phyloP scores from a whole-genome alignment of 1,139 yeast species.

The Sugiyamaella japonica region DNA sequence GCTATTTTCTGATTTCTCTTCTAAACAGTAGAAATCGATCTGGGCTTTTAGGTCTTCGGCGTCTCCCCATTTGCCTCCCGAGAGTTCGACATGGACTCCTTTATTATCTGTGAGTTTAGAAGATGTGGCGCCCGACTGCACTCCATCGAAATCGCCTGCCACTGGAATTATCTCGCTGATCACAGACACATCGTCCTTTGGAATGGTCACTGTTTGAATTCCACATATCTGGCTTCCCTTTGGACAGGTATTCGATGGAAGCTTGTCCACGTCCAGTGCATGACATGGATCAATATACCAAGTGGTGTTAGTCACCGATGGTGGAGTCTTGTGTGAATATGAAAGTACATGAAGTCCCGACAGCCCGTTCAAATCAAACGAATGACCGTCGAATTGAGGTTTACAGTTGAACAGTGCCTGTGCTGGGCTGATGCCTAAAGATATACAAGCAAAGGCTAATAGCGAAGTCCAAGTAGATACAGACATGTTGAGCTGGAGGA shows the following conservation, averaged over 20 bases:
- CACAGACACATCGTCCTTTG: slow-evolving; percentile 39
- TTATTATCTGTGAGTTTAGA: slow-evolving; percentile 38
- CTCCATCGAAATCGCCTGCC: slow-evolving; percentile 36
- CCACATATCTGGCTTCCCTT: slow-evolving; percentile 61
- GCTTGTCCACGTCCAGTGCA: slow-evolving; percentile 40
- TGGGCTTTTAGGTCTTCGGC: slow-evolving; percentile 52
- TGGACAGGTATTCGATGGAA: slow-evolving; percentile 54
- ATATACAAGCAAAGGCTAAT: background rate
- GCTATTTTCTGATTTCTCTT: slow-evolving; percentile 41
- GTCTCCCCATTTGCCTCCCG: slow-evolving; percentile 72
- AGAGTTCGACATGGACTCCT: slow-evolving; percentile 51
- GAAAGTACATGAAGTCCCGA: slow-evolving; percentile 51
- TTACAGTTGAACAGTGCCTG: slow-evolving; percentile 50
- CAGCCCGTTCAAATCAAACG: slow-evolving; percentile 46
- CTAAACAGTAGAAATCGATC: slow-evolving; percentile 53
- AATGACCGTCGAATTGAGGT: slow-evolving; percentile 45
- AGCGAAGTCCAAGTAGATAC: background rate
- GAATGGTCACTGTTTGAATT: slow-evolving; percentile 46
- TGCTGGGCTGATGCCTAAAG: slow-evolving; percentile 24
- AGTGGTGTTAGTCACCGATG: slow-evolving; percentile 58
- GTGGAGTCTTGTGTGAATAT: slow-evolving; percentile 62
- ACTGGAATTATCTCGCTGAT: slow-evolving; percentile 60
- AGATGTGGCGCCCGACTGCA: slow-evolving; percentile 33
- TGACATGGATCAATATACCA: slow-evolving; percentile 78
- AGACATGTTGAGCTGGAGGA: background rate